Evolutionary conservation across 1,284 basidiomycete species (phyloP).

Genomic region (Vanrija sp.): DNA sequence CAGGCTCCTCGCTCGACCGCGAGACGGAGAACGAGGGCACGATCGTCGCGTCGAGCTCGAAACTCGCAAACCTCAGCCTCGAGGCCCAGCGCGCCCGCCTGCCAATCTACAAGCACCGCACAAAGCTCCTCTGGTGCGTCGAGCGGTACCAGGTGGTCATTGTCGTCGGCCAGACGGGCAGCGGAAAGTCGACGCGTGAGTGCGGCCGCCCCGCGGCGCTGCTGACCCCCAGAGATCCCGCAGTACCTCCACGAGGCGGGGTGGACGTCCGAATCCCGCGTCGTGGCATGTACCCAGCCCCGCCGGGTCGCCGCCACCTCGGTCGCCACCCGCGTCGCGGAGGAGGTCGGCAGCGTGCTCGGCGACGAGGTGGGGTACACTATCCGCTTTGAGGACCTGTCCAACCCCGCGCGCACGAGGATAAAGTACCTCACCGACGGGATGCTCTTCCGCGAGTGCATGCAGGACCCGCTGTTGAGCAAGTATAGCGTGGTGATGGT

Average conservation of each 20-base stretch:
- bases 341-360: slow-evolving; percentile 79
- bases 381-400: slow-evolving; percentile 94
- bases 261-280: slow-evolving; percentile 72
- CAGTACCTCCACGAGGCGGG: slow-evolving; percentile 89
- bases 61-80: slow-evolving; percentile 53
- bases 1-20: slow-evolving; percentile 73
- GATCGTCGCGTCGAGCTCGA: slow-evolving; percentile 62
- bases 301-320: slow-evolving; percentile 91
- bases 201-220: slow-evolving; percentile 11
- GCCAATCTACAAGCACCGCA: slow-evolving; percentile 84
- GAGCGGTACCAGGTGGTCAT: slow-evolving; percentile 80
- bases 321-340: slow-evolving; percentile 82
- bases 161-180: slow-evolving; percentile 89
- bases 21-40: slow-evolving; percentile 68
- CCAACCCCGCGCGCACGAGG: slow-evolving; percentile 72
- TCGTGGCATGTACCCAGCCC: slow-evolving; percentile 90
- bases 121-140: slow-evolving; percentile 73
- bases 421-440: slow-evolving; percentile 98
- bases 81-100: slow-evolving; percentile 71
- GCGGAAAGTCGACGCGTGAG: slow-evolving; percentile 93
- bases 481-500: slow-evolving; percentile 95
- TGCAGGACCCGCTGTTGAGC: slow-evolving; percentile 81
- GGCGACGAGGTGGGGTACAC: slow-evolving; percentile 96
- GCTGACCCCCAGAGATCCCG: slow-evolving; percentile 66
- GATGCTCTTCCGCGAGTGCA: slow-evolving; percentile 91